phyloP scores from a whole-genome alignment of 495 filamentous ascomycete species.

The Hapsidospora chrysogenum region DNA sequence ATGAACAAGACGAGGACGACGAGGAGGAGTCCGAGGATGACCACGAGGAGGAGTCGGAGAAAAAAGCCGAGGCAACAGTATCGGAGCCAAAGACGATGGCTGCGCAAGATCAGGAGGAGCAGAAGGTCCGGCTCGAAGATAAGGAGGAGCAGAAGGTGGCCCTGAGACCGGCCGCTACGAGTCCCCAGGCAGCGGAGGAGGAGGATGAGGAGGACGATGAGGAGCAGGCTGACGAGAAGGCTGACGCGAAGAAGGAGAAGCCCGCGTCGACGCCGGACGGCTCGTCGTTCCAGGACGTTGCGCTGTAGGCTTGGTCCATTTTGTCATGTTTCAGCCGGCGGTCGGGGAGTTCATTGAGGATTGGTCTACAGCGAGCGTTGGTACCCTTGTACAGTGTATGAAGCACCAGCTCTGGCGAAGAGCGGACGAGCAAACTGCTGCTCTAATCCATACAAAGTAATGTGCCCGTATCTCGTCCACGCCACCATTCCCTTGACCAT shows the following conservation, averaged over 20 bases:
- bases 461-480: no score
- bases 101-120: constrained; percentile 26
- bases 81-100: constrained; percentile 15
- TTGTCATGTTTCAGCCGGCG: no score
- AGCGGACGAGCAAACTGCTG: no score
- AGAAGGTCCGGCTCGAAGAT: constrained; percentile 38
- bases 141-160: constrained; percentile 31
- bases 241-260: no score
- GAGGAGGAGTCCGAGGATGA: constrained; percentile 18
- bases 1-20: constrained; percentile 10
- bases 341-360: no score
- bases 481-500: no score
- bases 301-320: no score
- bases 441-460: no score
- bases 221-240: constrained; percentile 19
- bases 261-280: constrained; percentile 24
- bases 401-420: no score
- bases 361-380: no score
- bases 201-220: constrained; percentile 14
- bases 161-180: constrained; percentile 13
- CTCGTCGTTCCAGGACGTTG: constrained; percentile 36
- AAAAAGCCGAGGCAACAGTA: constrained; percentile 12
- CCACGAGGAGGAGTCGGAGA: constrained; percentile 12
- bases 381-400: not conserved
- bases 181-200: constrained; percentile 10